A percentile compares a stretch with the other conserved stretches of the same genome.
phyloP scores from a whole-genome alignment of 306 rosid species.

The Crotalaria pallida region DNA sequence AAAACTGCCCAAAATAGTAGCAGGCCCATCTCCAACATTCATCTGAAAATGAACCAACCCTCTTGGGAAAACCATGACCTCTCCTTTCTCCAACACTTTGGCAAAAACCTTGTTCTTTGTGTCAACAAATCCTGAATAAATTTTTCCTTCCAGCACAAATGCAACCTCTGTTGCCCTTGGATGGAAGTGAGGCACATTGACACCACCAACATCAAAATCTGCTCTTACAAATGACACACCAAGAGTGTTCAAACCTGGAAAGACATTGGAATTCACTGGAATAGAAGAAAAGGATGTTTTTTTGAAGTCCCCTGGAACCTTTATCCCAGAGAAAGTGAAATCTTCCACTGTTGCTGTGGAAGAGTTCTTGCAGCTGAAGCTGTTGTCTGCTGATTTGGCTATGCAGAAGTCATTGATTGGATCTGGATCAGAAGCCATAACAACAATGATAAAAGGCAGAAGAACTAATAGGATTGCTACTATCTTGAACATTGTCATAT shows the following conservation, averaged over 20 bases:
- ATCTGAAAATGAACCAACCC: slow-evolving; percentile 85
- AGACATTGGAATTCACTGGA: slow-evolving; percentile 61
- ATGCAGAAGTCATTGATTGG: slow-evolving; percentile 81
- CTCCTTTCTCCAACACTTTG: slow-evolving; percentile 78
- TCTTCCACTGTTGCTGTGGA: slow-evolving; percentile 63
- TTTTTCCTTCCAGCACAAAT: slow-evolving; percentile 64
- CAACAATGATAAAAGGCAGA: slow-evolving; percentile 27
- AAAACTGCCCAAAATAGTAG: slow-evolving; percentile 76
- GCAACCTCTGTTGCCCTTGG: slow-evolving; percentile 88
- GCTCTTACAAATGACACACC: slow-evolving; percentile 83
- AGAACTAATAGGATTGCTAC: slow-evolving; percentile 14
- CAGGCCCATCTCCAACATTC: slow-evolving; percentile 82
- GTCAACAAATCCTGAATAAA: slow-evolving; percentile 83
- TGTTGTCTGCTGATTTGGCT: slow-evolving; percentile 27
- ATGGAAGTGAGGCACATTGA: slow-evolving; percentile 77
- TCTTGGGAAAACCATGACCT: slow-evolving; percentile 88
- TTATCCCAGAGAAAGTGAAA: slow-evolving; percentile 68
- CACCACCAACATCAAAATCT: slow-evolving; percentile 75
- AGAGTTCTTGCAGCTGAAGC: slow-evolving; percentile 62
- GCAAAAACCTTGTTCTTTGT: slow-evolving; percentile 64
- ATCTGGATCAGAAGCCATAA: slow-evolving; percentile 79
- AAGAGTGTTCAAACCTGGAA: slow-evolving; percentile 88
- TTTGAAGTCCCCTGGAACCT: slow-evolving; percentile 51
- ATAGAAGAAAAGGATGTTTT: slow-evolving; percentile 51
- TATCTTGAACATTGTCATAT: slow-evolving; percentile 29